Evolutionary conservation across 768 basidiomycete species (phyloP), one percentile per base, ranked within the genome.

Genomic region (Chalciporus chontae): DNA sequence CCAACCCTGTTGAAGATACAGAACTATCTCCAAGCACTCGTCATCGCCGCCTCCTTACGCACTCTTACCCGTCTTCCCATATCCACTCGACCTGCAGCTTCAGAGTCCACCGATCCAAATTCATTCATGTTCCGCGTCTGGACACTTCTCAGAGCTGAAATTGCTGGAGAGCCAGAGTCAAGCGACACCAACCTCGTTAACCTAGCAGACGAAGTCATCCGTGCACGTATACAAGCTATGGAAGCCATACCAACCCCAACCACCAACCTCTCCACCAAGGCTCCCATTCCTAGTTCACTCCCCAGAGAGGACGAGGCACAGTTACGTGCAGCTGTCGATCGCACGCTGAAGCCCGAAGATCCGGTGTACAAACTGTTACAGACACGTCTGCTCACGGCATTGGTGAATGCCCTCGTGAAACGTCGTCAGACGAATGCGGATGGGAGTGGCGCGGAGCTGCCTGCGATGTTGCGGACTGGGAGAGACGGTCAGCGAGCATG

Each of bases 201-300:
- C 61, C 77, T 90, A 21, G 84, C 83, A 1, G 87, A 89, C 59
- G 87, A 90, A 61, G 80, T 89, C 40, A 63, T 88, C 26, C 80
- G 77, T 19, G 79, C 79, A 5, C 75, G 75, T 26, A 66, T 68
- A 24, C 61, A 68, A 17, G 52, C 56, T 11, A 31, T 31, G 13
- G 8, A 31, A 31, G 8, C 29, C 10, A 4, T 11, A 2, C 29
- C 29, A 31, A 31, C 29, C 26, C 21, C 21, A 24, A 43, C 40
- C 13, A 34, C 41, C 38, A 21, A 4, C 24, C 13, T 37, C 49
- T 14, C 15, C 38, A n/a, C n/a, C n/a, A n/a, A n/a, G n/a, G n/a
- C n/a, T n/a, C 11, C 5, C 47, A 11, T 19, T 8, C n/a, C 52
- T 43, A 11, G 17, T 5, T 10, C 40, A 3, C 43, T 70, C 17